Base-by-base conservation (phyloP, 164 flowering plant genomes). In the Umbellularia californica region DNA sequence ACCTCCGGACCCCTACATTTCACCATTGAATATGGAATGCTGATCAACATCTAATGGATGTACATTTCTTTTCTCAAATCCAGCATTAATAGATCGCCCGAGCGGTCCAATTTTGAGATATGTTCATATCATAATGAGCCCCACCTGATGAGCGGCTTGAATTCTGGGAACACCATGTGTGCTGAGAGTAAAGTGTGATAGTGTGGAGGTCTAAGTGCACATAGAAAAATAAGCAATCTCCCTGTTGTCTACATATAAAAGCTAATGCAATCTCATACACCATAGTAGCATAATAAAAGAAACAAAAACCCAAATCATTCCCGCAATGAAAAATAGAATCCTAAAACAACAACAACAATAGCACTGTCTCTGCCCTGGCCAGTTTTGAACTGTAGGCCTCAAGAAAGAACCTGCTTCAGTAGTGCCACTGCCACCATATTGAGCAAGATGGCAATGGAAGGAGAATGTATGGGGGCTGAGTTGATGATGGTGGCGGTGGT, bases 301-400 rank as follows among this genome's bases (percentile, higher is more conserved):
- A 66, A 28, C 47, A 30, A 17, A 66, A 12, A 55, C 47, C 19
- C 65, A 22, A 30, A 27, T 13, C 69, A 66, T 27, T 30, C 69
- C 20, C 17, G 5, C 50, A 50, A n/a, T 62, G n/a, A 71, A 55
- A 47, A 52, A 58, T 47, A 30, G n/a, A 28, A 10, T 33, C 28
- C 14, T n/a, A 17, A 55, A 19, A 27, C 19, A 52, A 72, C 65
- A 19, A 27, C 19, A 52, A 72, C 65, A 72, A 24, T 25, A 28
- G 75, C 75, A 72, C 75, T 64, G 68, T 68, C 75, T 62, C 69
- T 60, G 24, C 75, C 75, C 69, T 63, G 75, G 69, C 68, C 30
- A 19, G 47, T 15, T 41, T 41, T 41, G 10, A 41, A 41, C 47
- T 41, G 0, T 9, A 41, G 47, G 47, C 47, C 11, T 65, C 23